Evolutionary conservation across 768 basidiomycete species (phyloP).

Genomic region (Clavaria fumosa): DNA sequence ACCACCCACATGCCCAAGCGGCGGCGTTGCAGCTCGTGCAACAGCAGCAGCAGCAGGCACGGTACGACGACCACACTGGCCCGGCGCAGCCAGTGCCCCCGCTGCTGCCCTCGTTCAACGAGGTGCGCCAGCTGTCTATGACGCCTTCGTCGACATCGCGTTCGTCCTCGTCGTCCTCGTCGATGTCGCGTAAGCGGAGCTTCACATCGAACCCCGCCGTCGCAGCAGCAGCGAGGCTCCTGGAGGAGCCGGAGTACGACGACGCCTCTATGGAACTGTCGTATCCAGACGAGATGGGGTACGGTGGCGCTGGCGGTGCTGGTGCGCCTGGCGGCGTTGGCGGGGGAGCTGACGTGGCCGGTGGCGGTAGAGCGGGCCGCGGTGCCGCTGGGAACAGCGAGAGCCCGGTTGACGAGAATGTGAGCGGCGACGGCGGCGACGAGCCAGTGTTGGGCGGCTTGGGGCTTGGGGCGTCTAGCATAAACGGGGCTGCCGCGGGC

Average conservation of each 20-base stretch:
- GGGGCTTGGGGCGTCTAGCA: no score
- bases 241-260: slow-evolving; percentile 29
- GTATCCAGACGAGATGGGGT: slow-evolving; percentile 34
- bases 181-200: slow-evolving; percentile 53
- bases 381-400: slow-evolving; percentile 20
- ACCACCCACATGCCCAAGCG: slow-evolving; percentile 3
- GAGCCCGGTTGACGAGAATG: slow-evolving; percentile 27
- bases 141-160: slow-evolving; percentile 17
- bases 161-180: slow-evolving; percentile 36
- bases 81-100: slow-evolving; percentile 12
- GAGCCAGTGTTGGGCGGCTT: slow-evolving; percentile 7
- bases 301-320: background rate
- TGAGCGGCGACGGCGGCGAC: slow-evolving; percentile 18
- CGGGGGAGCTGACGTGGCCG: slow-evolving; percentile 12
- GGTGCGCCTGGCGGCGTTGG: slow-evolving; percentile 29
- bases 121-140: slow-evolving; percentile 16
- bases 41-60: slow-evolving; percentile 1
- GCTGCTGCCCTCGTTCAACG: no score
- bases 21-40: slow-evolving; percentile 11
- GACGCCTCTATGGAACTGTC: slow-evolving; percentile 24
- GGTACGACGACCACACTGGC: slow-evolving; percentile 17
- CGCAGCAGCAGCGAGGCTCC: slow-evolving; percentile 18
- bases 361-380: slow-evolving; percentile 17
- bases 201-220: slow-evolving; percentile 32
- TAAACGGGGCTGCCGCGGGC: slow-evolving; percentile 11